phyloP scores from a whole-genome alignment of 192 early-diverging fungal species.

The Podochytrium sp. region DNA sequence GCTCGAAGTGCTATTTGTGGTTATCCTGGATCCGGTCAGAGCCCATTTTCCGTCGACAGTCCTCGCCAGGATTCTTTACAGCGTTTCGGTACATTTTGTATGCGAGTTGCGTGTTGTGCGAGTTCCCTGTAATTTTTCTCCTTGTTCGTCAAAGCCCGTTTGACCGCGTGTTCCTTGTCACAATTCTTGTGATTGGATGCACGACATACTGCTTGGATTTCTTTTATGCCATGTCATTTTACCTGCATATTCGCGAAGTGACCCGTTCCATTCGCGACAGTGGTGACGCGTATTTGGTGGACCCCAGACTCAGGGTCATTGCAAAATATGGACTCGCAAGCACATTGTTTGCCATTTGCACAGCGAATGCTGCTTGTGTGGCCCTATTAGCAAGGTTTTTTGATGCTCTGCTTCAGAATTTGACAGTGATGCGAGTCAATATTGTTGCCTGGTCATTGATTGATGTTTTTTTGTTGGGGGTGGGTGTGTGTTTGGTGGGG shows the following conservation, averaged over 20 bases:
- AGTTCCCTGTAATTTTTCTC: too few species aligned
- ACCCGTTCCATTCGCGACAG: background rate
- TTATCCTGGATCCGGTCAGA: background rate
- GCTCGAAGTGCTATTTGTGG: background rate
- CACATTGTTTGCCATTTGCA: background rate
- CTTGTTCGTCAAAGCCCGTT: background rate
- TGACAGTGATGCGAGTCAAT: background rate
- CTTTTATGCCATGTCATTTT: background rate
- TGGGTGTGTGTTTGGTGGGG: background rate
- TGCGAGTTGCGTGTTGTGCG: too few species aligned
- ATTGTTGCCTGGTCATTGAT: background rate
- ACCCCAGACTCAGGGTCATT: background rate
- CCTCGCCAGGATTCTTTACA: background rate
- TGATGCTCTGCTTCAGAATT: background rate
- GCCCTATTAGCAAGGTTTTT: background rate
- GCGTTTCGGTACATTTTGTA: background rate
- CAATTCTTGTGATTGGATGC: background rate
- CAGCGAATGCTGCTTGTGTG: background rate
- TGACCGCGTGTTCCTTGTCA: background rate
- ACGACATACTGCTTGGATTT: background rate
- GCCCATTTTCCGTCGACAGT: background rate
- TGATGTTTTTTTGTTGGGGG: background rate
- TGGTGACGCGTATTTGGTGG: background rate
- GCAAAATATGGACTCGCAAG: background rate
- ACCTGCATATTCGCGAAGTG: background rate